A percentile compares a stretch with the other conserved stretches of the same genome.
Conservation (phyloP, 169 alveolate genomes). For the Eimeria mitis region DNA sequence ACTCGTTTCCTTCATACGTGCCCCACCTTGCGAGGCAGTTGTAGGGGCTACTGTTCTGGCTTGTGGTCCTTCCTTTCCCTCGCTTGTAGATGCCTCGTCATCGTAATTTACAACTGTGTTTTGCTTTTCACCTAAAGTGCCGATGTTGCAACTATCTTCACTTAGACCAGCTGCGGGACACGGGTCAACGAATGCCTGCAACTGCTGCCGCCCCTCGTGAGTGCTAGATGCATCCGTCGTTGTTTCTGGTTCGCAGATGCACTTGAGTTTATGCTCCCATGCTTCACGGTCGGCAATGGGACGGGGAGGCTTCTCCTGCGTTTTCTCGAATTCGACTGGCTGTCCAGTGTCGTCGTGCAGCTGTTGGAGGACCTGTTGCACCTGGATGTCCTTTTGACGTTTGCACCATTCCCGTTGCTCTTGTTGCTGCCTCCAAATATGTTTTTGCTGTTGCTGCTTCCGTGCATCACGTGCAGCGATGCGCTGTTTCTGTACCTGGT, state of each 20-base stretch:
- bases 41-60: background rate
- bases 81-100: no score
- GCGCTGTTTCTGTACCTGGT: slow-evolving; percentile 40
- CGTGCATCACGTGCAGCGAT: slow-evolving; percentile 36
- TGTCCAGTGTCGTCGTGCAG: background rate
- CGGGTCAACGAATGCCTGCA: background rate
- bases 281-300: background rate
- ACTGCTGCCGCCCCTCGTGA: background rate
- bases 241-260: background rate
- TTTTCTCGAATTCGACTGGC: background rate
- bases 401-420: slow-evolving; percentile 68
- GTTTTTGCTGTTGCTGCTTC: slow-evolving; percentile 52
- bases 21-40: background rate
- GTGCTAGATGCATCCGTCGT: background rate
- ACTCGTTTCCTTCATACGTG: background rate
- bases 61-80: background rate
- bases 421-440: slow-evolving; percentile 47
- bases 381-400: slow-evolving; percentile 31
- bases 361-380: slow-evolving; percentile 48
- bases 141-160: background rate
- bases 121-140: background rate
- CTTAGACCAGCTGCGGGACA: background rate
- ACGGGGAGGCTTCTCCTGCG: background rate
- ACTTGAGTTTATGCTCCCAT: background rate
- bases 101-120: background rate